Evolutionary conservation across 495 filamentous ascomycete genomes (phyloP), one percentile per base, ranked within the genome.

Genomic region (Aspergillus wentii): DNA sequence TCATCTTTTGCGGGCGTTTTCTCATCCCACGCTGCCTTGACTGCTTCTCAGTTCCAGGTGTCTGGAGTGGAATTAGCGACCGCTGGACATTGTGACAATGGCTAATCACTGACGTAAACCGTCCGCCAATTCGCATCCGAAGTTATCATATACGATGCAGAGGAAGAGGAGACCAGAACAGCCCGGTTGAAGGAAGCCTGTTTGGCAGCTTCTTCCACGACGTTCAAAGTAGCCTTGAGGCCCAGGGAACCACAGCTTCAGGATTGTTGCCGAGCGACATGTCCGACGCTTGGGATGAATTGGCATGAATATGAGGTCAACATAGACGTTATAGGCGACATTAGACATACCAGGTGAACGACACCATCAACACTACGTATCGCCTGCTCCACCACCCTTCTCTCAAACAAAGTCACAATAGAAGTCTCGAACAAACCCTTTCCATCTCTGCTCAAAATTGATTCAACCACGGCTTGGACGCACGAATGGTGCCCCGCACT

Each of bases 81-180:
- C n/a, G n/a, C n/a, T n/a, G n/a, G n/a, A n/a, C n/a, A n/a, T n/a
- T n/a, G n/a, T n/a, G n/a, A n/a, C n/a, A n/a, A n/a, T n/a, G n/a
- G n/a, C n/a, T n/a, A n/a, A n/a, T 31, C 8, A 43, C 35, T 36
- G 5, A 30, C 26, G 8, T 39, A 17, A 32, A 46, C 20, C 22
- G 32, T 14, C 1, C 22, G 33, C 3, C 40, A 33, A 31, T 40
- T 26, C 8, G 35, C 23, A 17, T 61, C 59, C 5, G 47, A 52
- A 10, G 41, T 45, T 0, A 62, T 59, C 16, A 49, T 30, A 33
- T 15, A 49, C 9, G 66, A 58, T 0, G 78, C 67, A 0, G 47
- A 48, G 1, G 65, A 70, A 0, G 72, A 79, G n/a, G 70, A 76
- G 1, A 69, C 74, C 37, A 64, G 59, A 3, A 81, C 77, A 26